Evolutionary conservation across 1,284 basidiomycete species (phyloP).

Genomic region (Heterobasidion occidentale): DNA sequence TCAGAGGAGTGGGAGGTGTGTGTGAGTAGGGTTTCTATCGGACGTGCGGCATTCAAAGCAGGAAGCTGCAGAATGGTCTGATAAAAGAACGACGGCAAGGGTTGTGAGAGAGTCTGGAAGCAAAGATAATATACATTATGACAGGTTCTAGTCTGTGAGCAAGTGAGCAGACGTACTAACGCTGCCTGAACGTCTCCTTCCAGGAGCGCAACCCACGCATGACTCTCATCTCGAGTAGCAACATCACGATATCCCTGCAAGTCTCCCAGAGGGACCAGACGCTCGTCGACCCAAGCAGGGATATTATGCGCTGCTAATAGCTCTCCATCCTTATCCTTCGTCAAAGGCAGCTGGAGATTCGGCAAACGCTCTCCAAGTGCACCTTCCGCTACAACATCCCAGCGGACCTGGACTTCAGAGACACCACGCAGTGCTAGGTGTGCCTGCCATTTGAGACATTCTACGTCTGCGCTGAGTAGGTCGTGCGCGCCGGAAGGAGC

Average conservation of each 20-base stretch:
- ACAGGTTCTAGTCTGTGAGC: not conserved
- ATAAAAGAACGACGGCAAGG: slow-evolving; percentile 30
- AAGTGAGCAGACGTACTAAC: slow-evolving; percentile 37
- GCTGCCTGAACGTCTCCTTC: slow-evolving; percentile 70
- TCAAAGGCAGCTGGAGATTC: slow-evolving; percentile 42
- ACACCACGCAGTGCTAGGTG: slow-evolving; percentile 67
- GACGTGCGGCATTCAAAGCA: slow-evolving; percentile 22
- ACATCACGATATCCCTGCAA: slow-evolving; percentile 62
- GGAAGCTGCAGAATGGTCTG: slow-evolving; percentile 23
- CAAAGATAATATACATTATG: not conserved
- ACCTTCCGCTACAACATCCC: slow-evolving; percentile 60
- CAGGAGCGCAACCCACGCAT: slow-evolving; percentile 70
- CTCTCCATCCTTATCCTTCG: slow-evolving; percentile 30
- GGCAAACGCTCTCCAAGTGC: slow-evolving; percentile 60
- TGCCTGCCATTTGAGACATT: slow-evolving; percentile 81
- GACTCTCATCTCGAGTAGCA: slow-evolving; percentile 57
- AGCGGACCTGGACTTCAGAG: slow-evolving; percentile 43
- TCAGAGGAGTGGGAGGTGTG: slow-evolving; percentile 64
- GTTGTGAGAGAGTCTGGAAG: slow-evolving; percentile 38
- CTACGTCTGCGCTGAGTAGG: slow-evolving; percentile 64
- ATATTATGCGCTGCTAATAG: slow-evolving; percentile 59
- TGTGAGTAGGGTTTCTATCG: slow-evolving; percentile 34
- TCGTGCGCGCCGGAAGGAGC: slow-evolving; percentile 15
- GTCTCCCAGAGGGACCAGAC: slow-evolving; percentile 31
- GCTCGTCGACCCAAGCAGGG: slow-evolving; percentile 60